Conservation (phyloP, 1,284 basidiomycete genomes). For the Apiotrichum akiyoshidainum region DNA sequence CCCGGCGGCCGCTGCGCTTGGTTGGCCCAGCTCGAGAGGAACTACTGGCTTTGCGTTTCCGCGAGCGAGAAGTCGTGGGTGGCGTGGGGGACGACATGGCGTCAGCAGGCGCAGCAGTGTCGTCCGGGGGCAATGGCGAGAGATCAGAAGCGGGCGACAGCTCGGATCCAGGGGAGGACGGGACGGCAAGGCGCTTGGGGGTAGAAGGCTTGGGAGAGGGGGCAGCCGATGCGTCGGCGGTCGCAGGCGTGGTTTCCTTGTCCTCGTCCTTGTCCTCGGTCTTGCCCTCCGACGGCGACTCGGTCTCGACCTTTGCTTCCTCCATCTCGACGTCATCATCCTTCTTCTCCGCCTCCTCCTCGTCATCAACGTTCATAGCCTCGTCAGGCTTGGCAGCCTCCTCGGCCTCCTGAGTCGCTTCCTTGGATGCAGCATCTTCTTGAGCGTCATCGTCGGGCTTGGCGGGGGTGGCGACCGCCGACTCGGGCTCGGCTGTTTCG, state of each 20-base stretch:
- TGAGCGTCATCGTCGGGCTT: neutral
- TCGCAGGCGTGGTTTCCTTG: neutral
- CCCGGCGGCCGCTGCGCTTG: constrained; percentile 24
- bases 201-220: constrained; percentile 1
- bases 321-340: neutral
- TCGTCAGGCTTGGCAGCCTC: neutral
- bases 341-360: neutral
- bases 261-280: neutral
- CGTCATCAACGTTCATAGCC: constrained; percentile 4
- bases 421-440: neutral
- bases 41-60: constrained; percentile 33
- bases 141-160: constrained; percentile 27
- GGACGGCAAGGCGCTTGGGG: constrained; percentile 4
- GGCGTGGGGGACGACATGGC: constrained; percentile 9
- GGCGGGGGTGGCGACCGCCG: no score
- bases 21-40: constrained; percentile 26
- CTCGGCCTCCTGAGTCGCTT: constrained; percentile 1
- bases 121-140: constrained; percentile 22
- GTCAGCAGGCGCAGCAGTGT: neutral
- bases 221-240: neutral
- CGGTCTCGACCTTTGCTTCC: neutral
- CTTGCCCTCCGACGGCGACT: neutral
- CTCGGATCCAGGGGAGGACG: constrained; percentile 21
- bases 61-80: constrained; percentile 13
- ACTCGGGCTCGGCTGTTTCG: no score